Conservation (phyloP, 2,329 filamentous ascomycete genomes). For the Fusarium poae region DNA sequence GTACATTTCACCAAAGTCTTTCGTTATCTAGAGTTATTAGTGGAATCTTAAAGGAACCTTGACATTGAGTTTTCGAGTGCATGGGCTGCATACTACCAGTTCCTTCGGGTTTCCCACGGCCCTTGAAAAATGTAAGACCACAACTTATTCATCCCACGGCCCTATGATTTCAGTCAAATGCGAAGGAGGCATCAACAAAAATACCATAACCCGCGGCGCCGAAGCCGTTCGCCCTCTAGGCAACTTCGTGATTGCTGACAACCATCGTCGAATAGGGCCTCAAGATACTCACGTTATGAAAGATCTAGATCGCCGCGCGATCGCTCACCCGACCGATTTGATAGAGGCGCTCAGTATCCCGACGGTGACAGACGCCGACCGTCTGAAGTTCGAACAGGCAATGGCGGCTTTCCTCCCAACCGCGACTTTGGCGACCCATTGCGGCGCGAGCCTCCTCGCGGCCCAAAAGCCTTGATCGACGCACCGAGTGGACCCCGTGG, state of each 20-base stretch:
- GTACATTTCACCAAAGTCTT: neutral
- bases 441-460: slow-evolving; percentile 80
- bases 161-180: neutral
- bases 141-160: slow-evolving; percentile 4
- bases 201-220: neutral
- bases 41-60: neutral
- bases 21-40: neutral
- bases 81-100: slow-evolving; percentile 38
- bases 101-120: slow-evolving; percentile 33
- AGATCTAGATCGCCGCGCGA: slow-evolving; percentile 76
- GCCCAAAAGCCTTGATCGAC: slow-evolving; percentile 83
- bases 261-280: slow-evolving; percentile 63
- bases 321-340: slow-evolving; percentile 76
- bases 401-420: slow-evolving; percentile 70
- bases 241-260: slow-evolving; percentile 24
- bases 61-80: slow-evolving; percentile 25
- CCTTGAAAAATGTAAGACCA: slow-evolving; percentile 44
- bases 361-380: slow-evolving; percentile 78
- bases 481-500: slow-evolving; percentile 76
- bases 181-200: neutral
- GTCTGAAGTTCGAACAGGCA: slow-evolving; percentile 69
- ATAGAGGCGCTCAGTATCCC: slow-evolving; percentile 66
- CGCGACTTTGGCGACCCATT: slow-evolving; percentile 71
- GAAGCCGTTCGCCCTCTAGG: neutral
- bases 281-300: slow-evolving; percentile 70